Evolutionary conservation across 2,329 filamentous ascomycete genomes (phyloP).

Genomic region (Emydomyces testavorans): DNA sequence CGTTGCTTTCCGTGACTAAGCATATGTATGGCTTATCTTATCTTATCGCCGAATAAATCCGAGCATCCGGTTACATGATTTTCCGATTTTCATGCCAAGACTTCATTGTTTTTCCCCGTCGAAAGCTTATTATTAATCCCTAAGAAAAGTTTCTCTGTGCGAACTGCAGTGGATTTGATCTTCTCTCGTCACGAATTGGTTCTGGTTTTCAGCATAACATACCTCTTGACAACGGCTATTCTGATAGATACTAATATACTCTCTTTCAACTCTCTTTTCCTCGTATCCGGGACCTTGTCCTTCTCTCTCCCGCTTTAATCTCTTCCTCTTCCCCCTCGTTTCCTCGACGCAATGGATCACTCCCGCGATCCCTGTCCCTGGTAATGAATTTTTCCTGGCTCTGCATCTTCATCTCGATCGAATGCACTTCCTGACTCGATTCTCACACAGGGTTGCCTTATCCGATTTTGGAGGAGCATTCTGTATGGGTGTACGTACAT

Average conservation of each 20-base stretch:
- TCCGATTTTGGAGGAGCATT: constrained; percentile 98
- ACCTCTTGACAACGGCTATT: no score
- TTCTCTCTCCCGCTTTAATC: neutral
- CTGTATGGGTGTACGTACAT: constrained; percentile 74
- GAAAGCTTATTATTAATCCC: no score
- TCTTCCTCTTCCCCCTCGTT: neutral
- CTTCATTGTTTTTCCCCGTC: no score
- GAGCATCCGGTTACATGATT: no score
- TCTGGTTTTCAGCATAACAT: no score
- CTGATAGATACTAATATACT: neutral
- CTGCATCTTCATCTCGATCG: neutral
- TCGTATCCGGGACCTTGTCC: neutral
- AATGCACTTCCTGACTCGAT: neutral
- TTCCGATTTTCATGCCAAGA: no score
- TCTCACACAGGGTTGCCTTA: constrained; percentile 54
- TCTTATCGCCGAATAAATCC: no score
- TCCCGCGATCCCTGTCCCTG: constrained; percentile 92
- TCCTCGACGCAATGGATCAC: constrained; percentile 61
- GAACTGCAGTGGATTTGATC: no score
- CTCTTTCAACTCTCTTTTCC: neutral
- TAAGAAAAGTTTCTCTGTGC: no score
- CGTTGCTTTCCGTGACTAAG: no score
- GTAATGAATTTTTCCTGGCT: neutral
- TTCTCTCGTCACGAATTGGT: no score
- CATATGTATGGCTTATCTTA: no score